Conservation (phyloP, 2,329 filamentous ascomycete species). For the Phialophora tarda region DNA sequence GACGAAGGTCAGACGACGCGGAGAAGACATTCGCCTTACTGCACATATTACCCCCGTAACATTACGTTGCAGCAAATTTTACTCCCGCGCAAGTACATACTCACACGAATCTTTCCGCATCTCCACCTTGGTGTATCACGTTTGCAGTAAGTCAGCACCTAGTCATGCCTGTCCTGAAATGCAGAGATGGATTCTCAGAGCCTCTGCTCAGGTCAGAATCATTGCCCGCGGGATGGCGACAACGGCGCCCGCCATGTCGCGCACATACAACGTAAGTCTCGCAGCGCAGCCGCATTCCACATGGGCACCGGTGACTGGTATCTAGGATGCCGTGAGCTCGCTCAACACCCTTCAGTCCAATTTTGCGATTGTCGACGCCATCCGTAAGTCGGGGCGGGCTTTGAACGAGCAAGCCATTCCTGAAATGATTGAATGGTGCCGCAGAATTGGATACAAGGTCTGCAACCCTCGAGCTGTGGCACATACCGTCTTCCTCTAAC, state of each 20-base stretch:
- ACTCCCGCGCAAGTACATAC: not conserved
- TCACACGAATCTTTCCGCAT: not conserved
- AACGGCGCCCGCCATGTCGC: conserved; percentile 30
- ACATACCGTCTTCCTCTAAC: conserved; percentile 14
- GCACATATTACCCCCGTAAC: not conserved
- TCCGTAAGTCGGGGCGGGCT: conserved; percentile 73
- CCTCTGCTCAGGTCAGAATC: conserved; percentile 7
- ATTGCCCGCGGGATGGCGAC: conserved; percentile 29
- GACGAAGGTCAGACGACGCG: conserved; percentile 5
- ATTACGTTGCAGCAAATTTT: conserved; percentile 4
- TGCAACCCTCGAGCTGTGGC: conserved; percentile 58
- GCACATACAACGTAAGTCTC: conserved; percentile 38
- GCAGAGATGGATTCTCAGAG: conserved; percentile 30
- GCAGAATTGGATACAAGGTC: conserved; percentile 75
- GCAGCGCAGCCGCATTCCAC: not conserved
- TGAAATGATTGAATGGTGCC: conserved; percentile 80
- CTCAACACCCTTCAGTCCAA: conserved; percentile 82
- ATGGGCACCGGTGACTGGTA: conserved; percentile 4
- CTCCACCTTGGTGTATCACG: not conserved
- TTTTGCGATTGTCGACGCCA: conserved; percentile 74
- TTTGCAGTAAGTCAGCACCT: conserved; percentile 1
- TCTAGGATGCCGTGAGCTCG: conserved; percentile 70
- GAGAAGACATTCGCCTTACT: not conserved
- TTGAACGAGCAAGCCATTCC: conserved; percentile 78
- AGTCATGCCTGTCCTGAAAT: conserved; percentile 28